Evolutionary conservation across 2,329 filamentous ascomycete genomes (phyloP).

Genomic region (Diaporthe amygdali): DNA sequence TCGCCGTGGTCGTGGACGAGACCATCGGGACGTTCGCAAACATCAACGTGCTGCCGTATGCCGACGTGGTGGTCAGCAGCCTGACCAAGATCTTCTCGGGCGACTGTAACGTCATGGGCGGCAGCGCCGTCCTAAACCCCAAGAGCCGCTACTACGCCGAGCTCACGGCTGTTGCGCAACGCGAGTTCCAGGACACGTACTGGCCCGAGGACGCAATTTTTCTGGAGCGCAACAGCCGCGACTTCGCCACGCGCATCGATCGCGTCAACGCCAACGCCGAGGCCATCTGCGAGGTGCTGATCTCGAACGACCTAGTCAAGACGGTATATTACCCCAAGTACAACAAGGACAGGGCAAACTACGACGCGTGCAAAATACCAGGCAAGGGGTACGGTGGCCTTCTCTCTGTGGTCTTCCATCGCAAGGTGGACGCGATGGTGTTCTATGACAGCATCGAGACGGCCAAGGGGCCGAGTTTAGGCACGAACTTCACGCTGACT

Average conservation of each 20-base stretch:
- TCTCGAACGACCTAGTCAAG: conserved; percentile 68
- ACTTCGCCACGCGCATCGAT: conserved; percentile 83
- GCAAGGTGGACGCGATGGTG: conserved; percentile 70
- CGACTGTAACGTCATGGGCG: conserved; percentile 98
- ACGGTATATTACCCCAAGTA: conserved; percentile 87
- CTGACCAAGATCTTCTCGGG: conserved; percentile 97
- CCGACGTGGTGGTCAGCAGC: conserved; percentile 92
- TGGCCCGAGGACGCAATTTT: conserved; percentile 96
- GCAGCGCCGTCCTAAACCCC: conserved; percentile 70
- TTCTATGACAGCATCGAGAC: conserved; percentile 90
- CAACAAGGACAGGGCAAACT: conserved; percentile 70
- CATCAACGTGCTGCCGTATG: conserved; percentile 86
- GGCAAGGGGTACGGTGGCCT: conserved; percentile 88
- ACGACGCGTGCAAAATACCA: conserved; percentile 77
- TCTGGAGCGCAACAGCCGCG: conserved; percentile 93
- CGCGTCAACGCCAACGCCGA: conserved; percentile 88
- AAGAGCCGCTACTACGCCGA: conserved; percentile 71
- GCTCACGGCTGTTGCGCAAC: conserved; percentile 70
- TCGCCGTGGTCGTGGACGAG: conserved; percentile 91
- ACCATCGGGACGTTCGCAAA: conserved; percentile 97
- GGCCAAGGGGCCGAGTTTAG: conserved; percentile 91
- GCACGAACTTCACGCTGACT: conserved; percentile 94
- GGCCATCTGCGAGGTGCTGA: conserved; percentile 76
- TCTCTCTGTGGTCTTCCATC: conserved; percentile 81
- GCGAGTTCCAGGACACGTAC: conserved; percentile 84